Evolutionary conservation across 2,329 filamentous ascomycete genomes (phyloP).

Genomic region (Zymoseptoria ardabiliae): DNA sequence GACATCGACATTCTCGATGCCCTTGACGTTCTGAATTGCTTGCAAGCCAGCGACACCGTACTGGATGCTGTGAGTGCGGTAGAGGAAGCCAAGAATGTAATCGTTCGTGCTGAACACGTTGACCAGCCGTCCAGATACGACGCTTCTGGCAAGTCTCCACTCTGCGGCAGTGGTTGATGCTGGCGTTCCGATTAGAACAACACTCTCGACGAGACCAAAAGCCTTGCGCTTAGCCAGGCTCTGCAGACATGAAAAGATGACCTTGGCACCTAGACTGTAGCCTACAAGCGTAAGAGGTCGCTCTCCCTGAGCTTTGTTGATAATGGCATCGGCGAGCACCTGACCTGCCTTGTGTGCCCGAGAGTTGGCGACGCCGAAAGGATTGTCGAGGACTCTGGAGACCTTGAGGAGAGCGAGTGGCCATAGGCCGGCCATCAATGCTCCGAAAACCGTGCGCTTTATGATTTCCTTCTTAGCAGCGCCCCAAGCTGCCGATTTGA

Average conservation of each 20-base stretch:
- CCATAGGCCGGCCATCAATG: constrained; percentile 43
- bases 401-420: constrained; percentile 42
- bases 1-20: constrained; percentile 54
- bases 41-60: constrained; percentile 80
- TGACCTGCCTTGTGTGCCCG: constrained; percentile 34
- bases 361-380: constrained; percentile 33
- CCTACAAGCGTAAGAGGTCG: constrained; percentile 34
- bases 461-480: constrained; percentile 69
- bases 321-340: constrained; percentile 35
- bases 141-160: constrained; percentile 70
- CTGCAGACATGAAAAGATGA: constrained; percentile 76
- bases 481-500: constrained; percentile 74
- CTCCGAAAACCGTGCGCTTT: constrained; percentile 48
- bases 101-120: constrained; percentile 88
- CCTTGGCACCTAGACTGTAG: constrained; percentile 38
- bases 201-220: constrained; percentile 77
- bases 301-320: constrained; percentile 36
- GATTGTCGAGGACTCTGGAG: constrained; percentile 35
- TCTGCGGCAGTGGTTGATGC: constrained; percentile 63
- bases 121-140: constrained; percentile 73
- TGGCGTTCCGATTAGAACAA: constrained; percentile 74
- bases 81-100: constrained; percentile 78
- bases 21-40: constrained; percentile 58
- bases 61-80: constrained; percentile 75
- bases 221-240: constrained; percentile 68